Evolutionary conservation across 345 rosid genomes (phyloP).

Genomic region (Viola odorata): DNA sequence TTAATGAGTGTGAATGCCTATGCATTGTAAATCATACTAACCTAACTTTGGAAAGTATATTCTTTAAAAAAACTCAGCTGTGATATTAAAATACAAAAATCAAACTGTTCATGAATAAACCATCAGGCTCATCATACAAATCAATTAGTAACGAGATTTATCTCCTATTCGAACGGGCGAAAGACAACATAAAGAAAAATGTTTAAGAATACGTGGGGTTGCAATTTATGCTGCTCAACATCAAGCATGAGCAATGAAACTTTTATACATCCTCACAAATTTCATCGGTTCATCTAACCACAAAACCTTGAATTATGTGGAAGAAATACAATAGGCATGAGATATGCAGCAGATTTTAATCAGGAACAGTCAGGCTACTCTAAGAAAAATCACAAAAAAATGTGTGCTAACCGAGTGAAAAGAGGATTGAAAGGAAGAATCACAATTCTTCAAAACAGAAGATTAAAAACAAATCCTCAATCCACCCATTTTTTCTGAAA

Average conservation of each 20-base stretch:
- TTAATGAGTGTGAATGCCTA: background rate
- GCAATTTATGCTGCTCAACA: no score
- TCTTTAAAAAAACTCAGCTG: no score
- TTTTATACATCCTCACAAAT: background rate
- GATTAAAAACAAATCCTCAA: constrained; percentile 13
- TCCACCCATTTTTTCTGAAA: constrained; percentile 3
- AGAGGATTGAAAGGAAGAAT: constrained; percentile 13
- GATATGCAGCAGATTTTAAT: constrained; percentile 11
- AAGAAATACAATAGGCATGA: constrained; percentile 15
- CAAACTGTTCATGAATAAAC: no score
- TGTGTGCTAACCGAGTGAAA: constrained; percentile 17
- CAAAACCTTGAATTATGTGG: constrained; percentile 10
- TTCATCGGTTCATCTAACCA: constrained; percentile 5
- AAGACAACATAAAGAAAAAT: no score
- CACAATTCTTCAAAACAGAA: constrained; percentile 19
- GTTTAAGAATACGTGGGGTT: no score
- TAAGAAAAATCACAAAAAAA: constrained; percentile 5
- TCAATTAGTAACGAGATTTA: no score
- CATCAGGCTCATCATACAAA: no score
- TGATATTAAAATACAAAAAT: no score
- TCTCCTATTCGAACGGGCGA: no score
- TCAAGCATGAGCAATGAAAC: background rate
- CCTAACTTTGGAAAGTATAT: no score
- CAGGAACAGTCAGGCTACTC: constrained; percentile 4
- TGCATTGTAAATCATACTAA: no score